Percentiles rank a stretch among this genome's conserved stretches.
phyloP scores from a whole-genome alignment of 1,284 basidiomycete genomes.

The Pisolithus thermaeus region DNA sequence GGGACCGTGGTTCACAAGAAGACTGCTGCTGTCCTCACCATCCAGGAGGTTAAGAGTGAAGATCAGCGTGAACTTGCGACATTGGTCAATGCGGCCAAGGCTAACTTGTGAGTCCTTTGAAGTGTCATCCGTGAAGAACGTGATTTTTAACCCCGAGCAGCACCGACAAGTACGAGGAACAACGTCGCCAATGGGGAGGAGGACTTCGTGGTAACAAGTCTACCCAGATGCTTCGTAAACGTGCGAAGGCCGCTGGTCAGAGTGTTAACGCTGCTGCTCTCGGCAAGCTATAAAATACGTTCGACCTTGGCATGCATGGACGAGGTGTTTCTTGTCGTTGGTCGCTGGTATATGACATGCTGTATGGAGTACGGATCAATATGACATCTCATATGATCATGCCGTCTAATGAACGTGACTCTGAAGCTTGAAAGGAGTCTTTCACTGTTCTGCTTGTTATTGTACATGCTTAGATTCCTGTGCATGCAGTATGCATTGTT shows the following conservation, averaged over 20 bases:
- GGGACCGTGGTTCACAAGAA: conserved; percentile 98
- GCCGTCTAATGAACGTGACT: no score
- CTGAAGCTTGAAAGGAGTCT: no score
- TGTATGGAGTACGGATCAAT: conserved; percentile 8
- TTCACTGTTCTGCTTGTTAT: no score
- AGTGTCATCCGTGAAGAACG: conserved; percentile 4
- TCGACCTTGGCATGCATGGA: no score
- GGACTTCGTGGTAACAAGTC: conserved; percentile 93
- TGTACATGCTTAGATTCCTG: no score
- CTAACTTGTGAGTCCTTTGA: conserved; percentile 75
- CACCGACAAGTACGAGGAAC: conserved; percentile 94
- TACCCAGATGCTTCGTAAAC: conserved; percentile 87
- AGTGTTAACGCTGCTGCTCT: conserved; percentile 48
- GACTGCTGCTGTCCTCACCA: conserved; percentile 85
- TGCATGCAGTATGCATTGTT: no score
- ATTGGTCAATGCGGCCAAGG: conserved; percentile 91
- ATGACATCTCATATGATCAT: no score
- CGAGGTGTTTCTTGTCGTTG: not conserved
- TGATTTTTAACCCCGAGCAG: conserved; percentile 30
- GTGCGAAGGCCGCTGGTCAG: conserved; percentile 86
- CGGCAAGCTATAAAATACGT: conserved; percentile 51
- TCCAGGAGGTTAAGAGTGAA: conserved; percentile 94
- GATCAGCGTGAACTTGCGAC: conserved; percentile 92
- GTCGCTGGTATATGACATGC: conserved; percentile 12
- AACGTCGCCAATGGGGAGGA: conserved; percentile 92